A percentile compares a stretch with the other conserved stretches of the same genome.
Conservation (phyloP, 2,329 filamentous ascomycete species). For the Fusarium mangiferae region DNA sequence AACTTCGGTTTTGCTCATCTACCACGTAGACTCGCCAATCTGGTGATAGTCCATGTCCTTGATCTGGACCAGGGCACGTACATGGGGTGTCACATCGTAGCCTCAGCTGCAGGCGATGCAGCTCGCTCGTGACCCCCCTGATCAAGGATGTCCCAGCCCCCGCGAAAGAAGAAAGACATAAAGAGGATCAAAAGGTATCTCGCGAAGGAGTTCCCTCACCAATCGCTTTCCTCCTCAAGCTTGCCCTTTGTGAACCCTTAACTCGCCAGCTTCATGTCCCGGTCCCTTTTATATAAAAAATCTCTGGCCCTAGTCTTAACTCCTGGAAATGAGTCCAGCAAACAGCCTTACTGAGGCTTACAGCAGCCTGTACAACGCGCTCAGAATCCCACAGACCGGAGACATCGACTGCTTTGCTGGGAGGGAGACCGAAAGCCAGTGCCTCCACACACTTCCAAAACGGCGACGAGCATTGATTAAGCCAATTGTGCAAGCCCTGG, state of each 20-base stretch:
- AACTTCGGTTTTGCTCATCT: too few relatives aligned
- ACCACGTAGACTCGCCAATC: neutral
- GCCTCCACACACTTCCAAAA: neutral
- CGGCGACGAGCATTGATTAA: neutral
- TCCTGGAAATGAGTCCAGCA: neutral
- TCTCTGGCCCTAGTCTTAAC: neutral
- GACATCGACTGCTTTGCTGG: neutral
- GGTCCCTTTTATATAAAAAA: too few relatives aligned
- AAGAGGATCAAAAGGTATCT: neutral
- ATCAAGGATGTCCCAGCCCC: slow-evolving; percentile 1
- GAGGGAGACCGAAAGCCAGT: neutral
- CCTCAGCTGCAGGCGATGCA: slow-evolving; percentile 14
- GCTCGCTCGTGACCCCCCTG: neutral
- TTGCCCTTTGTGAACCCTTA: neutral
- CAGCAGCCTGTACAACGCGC: slow-evolving; percentile 6
- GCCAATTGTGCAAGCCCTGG: neutral
- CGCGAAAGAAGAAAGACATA: neutral
- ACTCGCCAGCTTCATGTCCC: neutral
- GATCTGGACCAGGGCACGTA: neutral
- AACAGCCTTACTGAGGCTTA: neutral
- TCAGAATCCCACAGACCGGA: neutral
- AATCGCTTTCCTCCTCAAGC: neutral
- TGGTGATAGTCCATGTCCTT: neutral
- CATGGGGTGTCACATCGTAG: neutral
- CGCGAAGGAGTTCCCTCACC: neutral